Base-by-base conservation (phyloP, 2,329 filamentous ascomycete species). In the Cercospora sesami region DNA sequence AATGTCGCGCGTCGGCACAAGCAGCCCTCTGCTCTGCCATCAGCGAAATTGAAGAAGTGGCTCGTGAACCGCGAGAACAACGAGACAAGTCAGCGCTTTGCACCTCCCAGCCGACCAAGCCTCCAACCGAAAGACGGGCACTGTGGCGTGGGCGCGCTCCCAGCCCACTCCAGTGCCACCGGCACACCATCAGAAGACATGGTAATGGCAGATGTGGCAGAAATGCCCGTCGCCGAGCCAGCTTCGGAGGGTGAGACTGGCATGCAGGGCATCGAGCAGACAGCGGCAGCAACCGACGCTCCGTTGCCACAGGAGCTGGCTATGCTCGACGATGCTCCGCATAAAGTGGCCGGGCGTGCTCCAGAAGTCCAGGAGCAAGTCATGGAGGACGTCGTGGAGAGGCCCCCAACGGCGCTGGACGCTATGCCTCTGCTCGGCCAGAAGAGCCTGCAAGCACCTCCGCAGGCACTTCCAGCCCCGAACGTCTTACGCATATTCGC, bases 401-500 rank as follows among this genome's bases (percentile, higher is more conserved):
- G 21, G 2, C 4, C 3, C 18, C 45, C 10, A 26, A 3, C 14
- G 45, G 21, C 45, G 6, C 45, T 0, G 12, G 21, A 23, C 45
- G 2, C 5, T 12, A 23, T 7, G 45, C 45, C 45, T 51, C 45
- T 51, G 21, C 18, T 14, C 10, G 4, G 10, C 12, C 21, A 26
- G 45, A 5, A 21, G 45, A 51, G 45, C 45, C 21, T 51, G 45
- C 45, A 51, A 23, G 12, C 45, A 16, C 45, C 45, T 21, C 10
- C 18, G 12, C 45, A 51, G 45, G 45, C 10, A 51, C 18, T 1
- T 51, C 45, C 45, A 14, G 45, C 45, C 5, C 45, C 18, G 9
- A 7, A 1, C 2, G 1, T 7, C 21, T 51, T 1, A 1, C 21
- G 0, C 12, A 12, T 1, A 3, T 14, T 21, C 5, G 18, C 5